These are phyloP conservation scores for Sambucus nigra DNA, from an alignment of 129 eudicot genomes.

Conservation along the genomic window DNA sequence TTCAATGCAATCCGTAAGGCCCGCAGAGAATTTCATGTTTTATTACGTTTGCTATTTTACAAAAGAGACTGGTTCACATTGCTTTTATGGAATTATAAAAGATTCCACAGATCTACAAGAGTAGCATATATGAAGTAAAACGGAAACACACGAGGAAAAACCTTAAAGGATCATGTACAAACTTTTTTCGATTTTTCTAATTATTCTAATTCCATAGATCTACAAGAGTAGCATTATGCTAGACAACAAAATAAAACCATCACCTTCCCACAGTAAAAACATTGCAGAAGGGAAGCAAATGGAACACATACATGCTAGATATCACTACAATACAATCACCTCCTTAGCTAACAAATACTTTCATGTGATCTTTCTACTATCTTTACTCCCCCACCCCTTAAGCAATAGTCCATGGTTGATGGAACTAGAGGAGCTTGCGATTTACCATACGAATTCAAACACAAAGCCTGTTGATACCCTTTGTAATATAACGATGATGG, in stretches of 20 bases:
- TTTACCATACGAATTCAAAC: conserved; percentile 65
- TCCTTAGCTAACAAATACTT: conserved; percentile 21
- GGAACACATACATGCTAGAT: not conserved
- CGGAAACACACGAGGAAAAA: no score
- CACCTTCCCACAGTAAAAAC: conserved; percentile 17
- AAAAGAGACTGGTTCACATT: no score
- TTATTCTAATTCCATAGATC: not conserved
- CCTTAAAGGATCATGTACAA: no score
- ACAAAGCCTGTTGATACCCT: conserved; percentile 38
- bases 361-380: conserved; percentile 35
- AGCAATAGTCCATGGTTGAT: conserved; percentile 51
- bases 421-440: conserved; percentile 52
- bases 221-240: not conserved
- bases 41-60: no score
- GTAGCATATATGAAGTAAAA: no score
- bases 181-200: not conserved
- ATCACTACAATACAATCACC: not conserved
- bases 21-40: no score
- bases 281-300: conserved; percentile 18
- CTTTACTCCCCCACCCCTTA: conserved; percentile 31
- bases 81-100: no score
- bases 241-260: conserved; percentile 9
- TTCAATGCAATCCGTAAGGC: no score
- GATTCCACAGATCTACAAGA: no score
- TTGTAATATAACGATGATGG: conserved; percentile 23